Conservation (phyloP, 139 green algal species). For the Tetradesmus obliquus region DNA sequence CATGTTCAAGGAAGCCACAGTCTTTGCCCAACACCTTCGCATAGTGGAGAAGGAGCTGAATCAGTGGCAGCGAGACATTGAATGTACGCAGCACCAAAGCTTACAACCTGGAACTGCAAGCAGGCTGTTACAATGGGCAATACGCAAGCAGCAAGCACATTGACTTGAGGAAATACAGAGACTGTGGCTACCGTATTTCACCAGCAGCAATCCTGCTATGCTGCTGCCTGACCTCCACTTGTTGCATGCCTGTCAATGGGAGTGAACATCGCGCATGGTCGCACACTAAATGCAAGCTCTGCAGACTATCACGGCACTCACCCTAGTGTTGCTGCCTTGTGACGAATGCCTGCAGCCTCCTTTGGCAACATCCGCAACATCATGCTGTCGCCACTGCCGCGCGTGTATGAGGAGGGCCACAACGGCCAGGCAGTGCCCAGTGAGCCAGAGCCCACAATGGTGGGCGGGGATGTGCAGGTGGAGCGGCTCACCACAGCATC, state of each 20-base stretch:
- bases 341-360: slow-evolving; percentile 44
- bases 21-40: slow-evolving; percentile 81
- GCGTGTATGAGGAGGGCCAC: slow-evolving; percentile 81
- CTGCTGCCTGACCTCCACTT: not conserved
- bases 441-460: slow-evolving; percentile 54
- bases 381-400: slow-evolving; percentile 78
- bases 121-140: too few relatives aligned
- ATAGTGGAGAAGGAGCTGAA: slow-evolving; percentile 84
- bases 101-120: too few relatives aligned
- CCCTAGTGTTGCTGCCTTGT: not conserved
- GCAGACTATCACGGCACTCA: not conserved
- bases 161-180: not conserved
- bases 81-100: slow-evolving; percentile 42
- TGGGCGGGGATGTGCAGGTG: slow-evolving; percentile 75
- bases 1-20: slow-evolving; percentile 85
- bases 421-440: slow-evolving; percentile 75
- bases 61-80: slow-evolving; percentile 75
- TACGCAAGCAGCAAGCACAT: not conserved
- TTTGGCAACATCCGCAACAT: slow-evolving; percentile 64
- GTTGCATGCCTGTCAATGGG: not conserved
- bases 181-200: not conserved
- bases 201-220: not conserved
- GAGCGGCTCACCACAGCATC: slow-evolving; percentile 71
- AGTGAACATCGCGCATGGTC: too few relatives aligned
- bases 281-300: not conserved